These are phyloP conservation scores for Annona squamosa DNA, from an alignment of 164 flowering plant species.

Conservation along the genomic window DNA sequence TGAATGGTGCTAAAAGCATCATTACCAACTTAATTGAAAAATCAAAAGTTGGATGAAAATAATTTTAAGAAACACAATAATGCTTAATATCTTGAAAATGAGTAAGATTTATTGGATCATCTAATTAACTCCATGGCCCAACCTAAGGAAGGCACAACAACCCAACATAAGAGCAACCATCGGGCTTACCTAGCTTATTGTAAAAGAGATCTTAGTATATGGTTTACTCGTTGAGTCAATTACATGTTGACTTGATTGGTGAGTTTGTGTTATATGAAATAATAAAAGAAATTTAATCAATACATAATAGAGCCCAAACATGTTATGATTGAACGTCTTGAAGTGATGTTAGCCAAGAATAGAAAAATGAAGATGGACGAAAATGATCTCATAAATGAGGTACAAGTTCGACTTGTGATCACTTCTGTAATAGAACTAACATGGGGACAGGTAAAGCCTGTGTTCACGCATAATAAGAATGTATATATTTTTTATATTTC, in stretches of 20 bases:
- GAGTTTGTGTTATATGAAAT: neutral
- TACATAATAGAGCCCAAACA: neutral
- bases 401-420: neutral
- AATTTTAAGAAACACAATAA: conserved; percentile 1
- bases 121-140: neutral
- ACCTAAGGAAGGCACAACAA: neutral
- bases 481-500: neutral
- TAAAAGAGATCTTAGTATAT: neutral
- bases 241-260: conserved; percentile 4
- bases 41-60: neutral
- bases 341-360: conserved; percentile 2
- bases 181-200: neutral
- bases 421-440: neutral
- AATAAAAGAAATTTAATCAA: conserved; percentile 1
- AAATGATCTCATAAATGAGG: conserved; percentile 2
- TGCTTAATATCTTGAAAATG: neutral
- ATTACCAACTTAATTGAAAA: too few species aligned
- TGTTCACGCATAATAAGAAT: conserved; percentile 9
- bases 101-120: neutral
- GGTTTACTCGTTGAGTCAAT: neutral
- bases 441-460: conserved; percentile 1
- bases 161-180: too few species aligned
- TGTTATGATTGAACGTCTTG: neutral
- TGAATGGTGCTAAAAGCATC: neutral
- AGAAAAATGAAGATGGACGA: neutral